Percentiles rank a stretch among this genome's conserved stretches.
phyloP scores from a whole-genome alignment of 75 land plant genomes.

The Isoetes taiwanensis region DNA sequence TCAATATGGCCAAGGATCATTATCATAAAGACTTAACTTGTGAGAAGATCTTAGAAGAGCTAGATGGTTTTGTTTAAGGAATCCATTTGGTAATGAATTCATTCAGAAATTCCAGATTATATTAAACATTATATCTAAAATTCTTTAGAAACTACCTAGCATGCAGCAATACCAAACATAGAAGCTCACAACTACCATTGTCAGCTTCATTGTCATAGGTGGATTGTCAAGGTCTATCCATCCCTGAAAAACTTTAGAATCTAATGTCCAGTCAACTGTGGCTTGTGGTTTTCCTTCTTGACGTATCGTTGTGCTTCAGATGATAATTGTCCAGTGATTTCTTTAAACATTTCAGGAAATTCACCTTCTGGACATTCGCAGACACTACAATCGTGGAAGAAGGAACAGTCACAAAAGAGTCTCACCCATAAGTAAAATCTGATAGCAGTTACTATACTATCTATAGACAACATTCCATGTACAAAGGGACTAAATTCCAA shows the following conservation, averaged over 20 bases:
- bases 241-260: conserved; percentile 58
- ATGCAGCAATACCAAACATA: neutral
- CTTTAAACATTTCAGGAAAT: conserved; percentile 65
- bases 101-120: conserved; percentile 36
- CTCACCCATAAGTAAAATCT: conserved; percentile 17
- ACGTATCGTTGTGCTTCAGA: conserved; percentile 43
- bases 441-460: neutral
- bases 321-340: conserved; percentile 12
- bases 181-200: conserved; percentile 29
- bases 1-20: conserved; percentile 42
- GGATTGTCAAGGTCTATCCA: conserved; percentile 80
- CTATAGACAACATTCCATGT: neutral
- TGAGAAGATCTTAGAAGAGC: conserved; percentile 11
- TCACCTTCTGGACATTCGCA: conserved; percentile 93
- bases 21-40: conserved; percentile 9
- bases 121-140: conserved; percentile 13
- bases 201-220: conserved; percentile 76
- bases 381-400: conserved; percentile 91
- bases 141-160: neutral
- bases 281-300: conserved; percentile 89
- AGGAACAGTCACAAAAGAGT: conserved; percentile 95
- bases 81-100: conserved; percentile 70
- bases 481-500: no score
- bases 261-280: conserved; percentile 75
- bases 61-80: conserved; percentile 10